These are phyloP conservation scores for Arachnomyces sp. DNA, from an alignment of 2,329 filamentous ascomycete species.

Conservation along the genomic window DNA sequence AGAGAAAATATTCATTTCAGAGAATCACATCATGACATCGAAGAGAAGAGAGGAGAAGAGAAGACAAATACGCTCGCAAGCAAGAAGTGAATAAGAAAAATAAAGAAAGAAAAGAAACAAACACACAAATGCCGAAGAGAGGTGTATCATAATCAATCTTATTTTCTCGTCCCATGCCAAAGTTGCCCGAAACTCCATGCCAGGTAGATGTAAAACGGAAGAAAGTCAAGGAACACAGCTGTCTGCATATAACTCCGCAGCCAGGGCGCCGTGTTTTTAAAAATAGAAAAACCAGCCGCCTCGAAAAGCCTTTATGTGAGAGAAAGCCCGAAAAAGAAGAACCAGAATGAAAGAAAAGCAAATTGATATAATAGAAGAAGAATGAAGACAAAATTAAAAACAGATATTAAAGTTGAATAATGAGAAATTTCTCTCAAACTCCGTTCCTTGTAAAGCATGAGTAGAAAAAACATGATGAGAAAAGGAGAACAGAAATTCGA, in stretches of 20 bases:
- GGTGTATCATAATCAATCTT: conserved; percentile 17
- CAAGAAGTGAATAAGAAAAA: conserved; percentile 14
- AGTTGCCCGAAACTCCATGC: background rate
- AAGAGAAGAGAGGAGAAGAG: conserved; percentile 7
- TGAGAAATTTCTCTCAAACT: background rate
- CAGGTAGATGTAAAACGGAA: too few species aligned
- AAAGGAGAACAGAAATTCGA: conserved; percentile 13
- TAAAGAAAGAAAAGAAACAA: conserved; percentile 13
- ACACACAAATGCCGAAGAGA: background rate
- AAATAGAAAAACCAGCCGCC: too few species aligned
- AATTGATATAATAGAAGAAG: conserved; percentile 2
- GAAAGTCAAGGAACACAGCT: conserved; percentile 8
- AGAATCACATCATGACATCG: too few species aligned
- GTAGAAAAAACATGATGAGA: background rate
- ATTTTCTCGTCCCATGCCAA: conserved; percentile 3
- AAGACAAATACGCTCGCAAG: conserved; percentile 11
- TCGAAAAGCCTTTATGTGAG: too few species aligned
- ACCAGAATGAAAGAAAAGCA: conserved; percentile 5
- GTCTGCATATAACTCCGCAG: conserved; percentile 1
- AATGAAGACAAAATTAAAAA: conserved; percentile 3
- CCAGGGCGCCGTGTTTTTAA: background rate
- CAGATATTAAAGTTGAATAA: too few species aligned
- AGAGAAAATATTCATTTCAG: background rate
- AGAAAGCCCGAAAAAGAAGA: background rate
- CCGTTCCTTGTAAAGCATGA: background rate